These are phyloP conservation scores for Conringia planisiliqua DNA, from an alignment of 345 rosid genomes.

Conservation along the genomic window DNA sequence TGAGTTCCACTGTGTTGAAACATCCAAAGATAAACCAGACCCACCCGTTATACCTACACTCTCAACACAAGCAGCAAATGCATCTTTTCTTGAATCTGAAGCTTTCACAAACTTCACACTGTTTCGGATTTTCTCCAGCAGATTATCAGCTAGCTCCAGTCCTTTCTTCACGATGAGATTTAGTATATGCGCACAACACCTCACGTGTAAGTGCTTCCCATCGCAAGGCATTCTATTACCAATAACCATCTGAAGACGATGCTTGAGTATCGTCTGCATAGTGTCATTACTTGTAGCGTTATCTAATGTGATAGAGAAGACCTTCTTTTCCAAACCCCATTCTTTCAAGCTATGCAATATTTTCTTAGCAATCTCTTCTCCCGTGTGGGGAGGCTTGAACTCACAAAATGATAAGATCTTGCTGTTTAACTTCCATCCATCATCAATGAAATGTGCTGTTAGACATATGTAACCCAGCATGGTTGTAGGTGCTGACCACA, in stretches of 20 bases:
- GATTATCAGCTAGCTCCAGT: too few species aligned
- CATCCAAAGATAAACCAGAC: too few species aligned
- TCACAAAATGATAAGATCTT: neutral
- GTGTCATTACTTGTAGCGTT: neutral
- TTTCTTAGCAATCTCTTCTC: too few species aligned
- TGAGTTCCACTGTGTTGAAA: too few species aligned
- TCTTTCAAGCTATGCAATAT: too few species aligned
- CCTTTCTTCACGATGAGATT: neutral
- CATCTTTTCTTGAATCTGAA: too few species aligned
- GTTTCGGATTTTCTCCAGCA: neutral
- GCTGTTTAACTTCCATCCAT: too few species aligned
- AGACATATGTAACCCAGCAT: neutral
- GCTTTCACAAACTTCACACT: neutral
- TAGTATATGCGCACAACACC: neutral
- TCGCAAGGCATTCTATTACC: neutral
- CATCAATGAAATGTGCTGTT: neutral
- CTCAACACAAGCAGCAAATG: too few species aligned
- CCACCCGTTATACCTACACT: too few species aligned
- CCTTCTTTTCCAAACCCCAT: too few species aligned
- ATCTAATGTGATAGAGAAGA: neutral
- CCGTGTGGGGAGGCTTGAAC: too few species aligned
- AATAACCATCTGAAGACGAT: neutral
- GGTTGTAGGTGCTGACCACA: neutral
- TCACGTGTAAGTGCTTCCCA: neutral
- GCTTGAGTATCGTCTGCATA: neutral